A percentile compares a stretch with the other conserved stretches of the same genome.
Conservation (phyloP, 176 grass and related monocot genomes). For the Aechmea fasciata region DNA sequence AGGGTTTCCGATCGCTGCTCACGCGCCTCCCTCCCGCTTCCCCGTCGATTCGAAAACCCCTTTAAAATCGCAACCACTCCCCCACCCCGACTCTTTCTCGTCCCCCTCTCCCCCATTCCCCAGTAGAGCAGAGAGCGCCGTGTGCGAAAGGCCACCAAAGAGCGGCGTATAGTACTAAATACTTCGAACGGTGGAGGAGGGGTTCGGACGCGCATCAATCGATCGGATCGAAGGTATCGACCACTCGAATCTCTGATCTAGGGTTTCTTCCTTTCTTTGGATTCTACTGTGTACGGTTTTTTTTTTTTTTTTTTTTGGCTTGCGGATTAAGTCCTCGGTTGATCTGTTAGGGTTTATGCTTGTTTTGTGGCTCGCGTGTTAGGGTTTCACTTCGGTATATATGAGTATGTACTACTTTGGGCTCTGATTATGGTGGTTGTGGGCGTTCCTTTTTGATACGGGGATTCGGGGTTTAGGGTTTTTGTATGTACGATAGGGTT, state of each 20-base stretch:
- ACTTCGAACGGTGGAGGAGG: neutral
- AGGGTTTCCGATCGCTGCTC: slow-evolving; percentile 32
- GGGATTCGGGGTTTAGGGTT: slow-evolving; percentile 9
- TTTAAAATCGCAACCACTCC: neutral
- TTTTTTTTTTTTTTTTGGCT: neutral
- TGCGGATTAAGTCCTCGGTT: neutral
- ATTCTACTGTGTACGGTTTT: neutral
- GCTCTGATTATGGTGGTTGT: neutral
- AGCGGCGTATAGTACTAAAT: neutral
- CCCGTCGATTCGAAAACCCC: slow-evolving; percentile 13
- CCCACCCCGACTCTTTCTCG: neutral
- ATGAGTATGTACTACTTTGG: neutral
- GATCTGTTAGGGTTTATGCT: neutral
- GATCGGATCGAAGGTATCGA: neutral
- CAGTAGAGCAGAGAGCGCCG: neutral
- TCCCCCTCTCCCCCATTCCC: neutral
- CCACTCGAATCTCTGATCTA: neutral
- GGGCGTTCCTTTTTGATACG: neutral
- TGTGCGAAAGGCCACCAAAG: neutral
- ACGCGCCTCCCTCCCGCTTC: slow-evolving; percentile 25
- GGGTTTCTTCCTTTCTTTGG: neutral
- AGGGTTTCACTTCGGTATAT: neutral
- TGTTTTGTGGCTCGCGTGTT: neutral
- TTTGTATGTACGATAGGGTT: neutral
- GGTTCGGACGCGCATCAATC: neutral